phyloP scores from a whole-genome alignment of 768 basidiomycete species.

The Rhodotorula kratochvilovae region DNA sequence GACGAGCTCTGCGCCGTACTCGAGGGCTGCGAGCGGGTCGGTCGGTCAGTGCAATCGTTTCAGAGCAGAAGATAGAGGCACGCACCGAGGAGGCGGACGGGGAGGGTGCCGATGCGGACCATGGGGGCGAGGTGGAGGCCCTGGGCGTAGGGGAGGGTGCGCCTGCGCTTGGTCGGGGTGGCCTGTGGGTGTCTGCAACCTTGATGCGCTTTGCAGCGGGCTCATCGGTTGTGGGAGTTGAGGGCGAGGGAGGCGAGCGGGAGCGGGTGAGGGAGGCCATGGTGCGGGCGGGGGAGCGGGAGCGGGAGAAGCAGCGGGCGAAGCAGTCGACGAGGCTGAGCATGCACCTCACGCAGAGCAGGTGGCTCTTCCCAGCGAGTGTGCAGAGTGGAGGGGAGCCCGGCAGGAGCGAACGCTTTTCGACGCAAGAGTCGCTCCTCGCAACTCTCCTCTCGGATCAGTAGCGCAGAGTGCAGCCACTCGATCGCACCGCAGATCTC shows the following conservation, averaged over 20 bases:
- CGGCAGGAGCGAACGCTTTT: no score
- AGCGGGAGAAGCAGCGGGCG: not conserved
- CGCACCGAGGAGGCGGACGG: constrained; percentile 37
- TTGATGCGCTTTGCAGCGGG: not conserved
- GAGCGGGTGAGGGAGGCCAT: constrained; percentile 13
- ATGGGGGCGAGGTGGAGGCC: constrained; percentile 96
- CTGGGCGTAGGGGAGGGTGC: constrained; percentile 67
- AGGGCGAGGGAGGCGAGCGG: not conserved
- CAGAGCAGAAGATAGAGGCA: not conserved
- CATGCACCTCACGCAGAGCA: not conserved
- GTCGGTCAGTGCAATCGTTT: not conserved
- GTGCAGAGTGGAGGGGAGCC: no score
- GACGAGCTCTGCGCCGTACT: constrained; percentile 71
- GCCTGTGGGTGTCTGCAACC: not conserved
- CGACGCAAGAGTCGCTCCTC: no score
- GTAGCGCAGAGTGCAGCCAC: no score
- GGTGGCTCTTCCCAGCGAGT: no score
- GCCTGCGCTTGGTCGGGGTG: constrained; percentile 50
- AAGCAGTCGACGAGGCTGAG: not conserved
- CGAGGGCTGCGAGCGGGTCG: constrained; percentile 65
- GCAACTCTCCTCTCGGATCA: no score
- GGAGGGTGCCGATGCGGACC: constrained; percentile 55
- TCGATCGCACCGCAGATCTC: no score
- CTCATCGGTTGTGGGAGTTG: not conserved
- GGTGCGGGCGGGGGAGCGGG: not conserved